These are phyloP conservation scores for Lentinula lateritia DNA, from an alignment of 768 basidiomycete species.

Conservation along the genomic window DNA sequence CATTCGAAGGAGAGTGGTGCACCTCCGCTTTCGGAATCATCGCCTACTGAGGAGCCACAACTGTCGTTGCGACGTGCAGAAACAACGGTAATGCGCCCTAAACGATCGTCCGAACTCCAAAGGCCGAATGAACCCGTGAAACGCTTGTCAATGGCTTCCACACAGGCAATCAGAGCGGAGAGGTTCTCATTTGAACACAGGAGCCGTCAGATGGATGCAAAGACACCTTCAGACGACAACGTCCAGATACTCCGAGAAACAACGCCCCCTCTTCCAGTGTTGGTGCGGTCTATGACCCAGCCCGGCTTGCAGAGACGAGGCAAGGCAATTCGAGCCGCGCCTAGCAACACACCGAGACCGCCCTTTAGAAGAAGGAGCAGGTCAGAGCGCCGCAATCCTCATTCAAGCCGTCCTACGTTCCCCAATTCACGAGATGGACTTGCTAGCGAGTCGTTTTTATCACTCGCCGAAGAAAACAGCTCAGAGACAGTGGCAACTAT, in stretches of 20 bases:
- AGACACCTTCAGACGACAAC: neutral
- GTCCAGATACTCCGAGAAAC: neutral
- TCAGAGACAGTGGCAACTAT: neutral
- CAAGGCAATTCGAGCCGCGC: neutral
- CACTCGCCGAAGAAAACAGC: neutral
- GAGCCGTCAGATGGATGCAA: neutral
- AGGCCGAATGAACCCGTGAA: neutral
- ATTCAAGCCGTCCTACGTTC: neutral
- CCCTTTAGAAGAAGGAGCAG: neutral
- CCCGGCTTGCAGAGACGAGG: neutral
- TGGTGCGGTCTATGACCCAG: neutral
- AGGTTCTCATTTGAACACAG: neutral
- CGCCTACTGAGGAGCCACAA: neutral
- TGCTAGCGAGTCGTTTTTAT: neutral
- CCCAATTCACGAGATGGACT: neutral
- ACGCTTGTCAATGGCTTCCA: constrained; percentile 2
- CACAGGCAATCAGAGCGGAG: neutral
- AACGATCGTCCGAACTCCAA: neutral
- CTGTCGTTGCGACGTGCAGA: neutral
- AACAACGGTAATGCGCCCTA: neutral
- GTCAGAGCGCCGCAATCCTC: neutral
- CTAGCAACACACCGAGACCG: neutral
- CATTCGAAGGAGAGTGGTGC: neutral
- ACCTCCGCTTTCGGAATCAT: neutral
- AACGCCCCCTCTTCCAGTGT: neutral